These are phyloP conservation scores for Cladobotryum mycophilum DNA, from an alignment of 2,329 filamentous ascomycete genomes.

Conservation along the genomic window DNA sequence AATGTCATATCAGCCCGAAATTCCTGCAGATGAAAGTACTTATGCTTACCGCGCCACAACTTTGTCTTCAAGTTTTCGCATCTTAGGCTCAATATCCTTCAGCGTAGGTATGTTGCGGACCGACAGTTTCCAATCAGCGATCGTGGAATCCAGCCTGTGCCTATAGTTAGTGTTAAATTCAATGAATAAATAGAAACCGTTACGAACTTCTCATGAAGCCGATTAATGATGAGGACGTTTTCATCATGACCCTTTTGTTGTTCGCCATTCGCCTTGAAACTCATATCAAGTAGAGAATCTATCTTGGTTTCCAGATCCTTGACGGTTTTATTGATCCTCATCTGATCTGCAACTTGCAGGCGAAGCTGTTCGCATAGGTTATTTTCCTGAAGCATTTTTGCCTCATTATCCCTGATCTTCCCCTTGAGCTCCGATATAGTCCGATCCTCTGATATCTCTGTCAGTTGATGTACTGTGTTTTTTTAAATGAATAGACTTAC, in stretches of 20 bases:
- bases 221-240: constrained; percentile 2
- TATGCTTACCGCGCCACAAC: constrained; percentile 4
- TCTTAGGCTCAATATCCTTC: constrained; percentile 1
- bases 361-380: constrained; percentile 8
- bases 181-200: not conserved
- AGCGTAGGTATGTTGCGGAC: constrained; percentile 1
- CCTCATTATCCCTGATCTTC: constrained; percentile 17
- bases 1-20: not conserved
- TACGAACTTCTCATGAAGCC: constrained; percentile 17
- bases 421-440: constrained; percentile 18
- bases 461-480: not conserved
- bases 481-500: constrained; percentile 15
- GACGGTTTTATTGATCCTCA: constrained; percentile 9
- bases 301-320: constrained; percentile 15
- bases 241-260: constrained; percentile 1
- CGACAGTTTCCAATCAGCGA: not conserved
- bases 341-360: constrained; percentile 13
- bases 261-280: constrained; percentile 4
- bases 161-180: not conserved
- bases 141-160: constrained; percentile 5
- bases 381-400: constrained; percentile 4
- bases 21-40: not conserved
- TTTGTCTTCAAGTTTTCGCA: not conserved
- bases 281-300: constrained; percentile 13
- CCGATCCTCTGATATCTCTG: constrained; percentile 17